Evolutionary conservation across 352 stramenopile species (phyloP), one percentile per base, ranked within the genome.

Genomic region (Phytophthora pinifolia): DNA sequence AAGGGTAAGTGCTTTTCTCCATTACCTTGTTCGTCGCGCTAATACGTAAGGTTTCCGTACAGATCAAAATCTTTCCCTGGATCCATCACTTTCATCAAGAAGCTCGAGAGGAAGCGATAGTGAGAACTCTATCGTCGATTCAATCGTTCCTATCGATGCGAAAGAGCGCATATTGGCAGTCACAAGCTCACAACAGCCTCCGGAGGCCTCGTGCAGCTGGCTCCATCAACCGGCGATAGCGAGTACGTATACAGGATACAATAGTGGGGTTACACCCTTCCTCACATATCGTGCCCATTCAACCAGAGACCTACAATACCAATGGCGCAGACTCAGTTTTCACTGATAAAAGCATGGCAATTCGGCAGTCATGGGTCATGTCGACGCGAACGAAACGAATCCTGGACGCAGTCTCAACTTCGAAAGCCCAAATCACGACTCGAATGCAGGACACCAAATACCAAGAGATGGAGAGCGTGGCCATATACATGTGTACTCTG

Each of bases 401-500:
- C 30, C 14, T 75, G 41, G 50, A 66, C 15, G 47, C 50, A 39
- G 54, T 52, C 15, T 55, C 43, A 17, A 31, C 39, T 18, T 59
- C 52, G 12, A 76, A 56, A n/a, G 18, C 39, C 2, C 41, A 68
- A 47, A 49, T 39, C 17, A 4, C 31, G 33, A 29, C 39, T 32
- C 15, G 53, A 57, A 38, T 54, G n/a, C 29, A 25, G 20, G 20
- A 57, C 10, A 48, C 36, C 18, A 72, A 70, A 20, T 53, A 59
- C 31, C 35, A 59, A 44, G 54, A 75, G 50, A 63, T 71, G 46
- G 48, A 76, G 42, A 70, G 68, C 27, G 57, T 74, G 10, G 72
- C 68, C 15, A 65, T 81, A 20, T 81, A 82, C 46, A 67, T 82
- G 55, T 72, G 59, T 49, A 72, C 66, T 4, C 39, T 82, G 44